Base-by-base conservation (phyloP, 495 filamentous ascomycete species). In the Neurospora tetraspora region DNA sequence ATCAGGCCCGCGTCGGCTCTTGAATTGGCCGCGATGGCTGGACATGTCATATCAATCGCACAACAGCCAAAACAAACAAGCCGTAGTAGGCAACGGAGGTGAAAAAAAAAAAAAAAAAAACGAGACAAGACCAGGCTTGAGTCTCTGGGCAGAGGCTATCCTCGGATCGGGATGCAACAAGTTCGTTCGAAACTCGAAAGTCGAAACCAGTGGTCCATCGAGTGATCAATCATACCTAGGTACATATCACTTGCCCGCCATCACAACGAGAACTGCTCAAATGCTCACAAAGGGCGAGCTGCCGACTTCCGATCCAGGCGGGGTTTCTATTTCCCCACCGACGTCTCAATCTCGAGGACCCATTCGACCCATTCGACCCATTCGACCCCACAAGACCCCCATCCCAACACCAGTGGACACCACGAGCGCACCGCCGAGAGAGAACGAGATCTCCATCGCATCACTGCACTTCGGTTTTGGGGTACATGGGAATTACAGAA, bases 1-100 rank as follows among this genome's bases (percentile, higher is more conserved):
- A 77, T 75, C 71, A 72, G 43, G 71, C 39, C 73, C 76, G 70
- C 47, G 70, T 61, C 73, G 73, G 75, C 75, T 70, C 68, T 61
- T 70, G 45, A 37, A 39, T 40, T 69, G 39, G 69, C 59, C 38
- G 59, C 69, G 23, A 61, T 61, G 53, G 53, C 53, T 61, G 53
- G 53, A 27, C 27, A 34, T 61, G 14, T 61, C 27, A 34, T 61
- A 18, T 61, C 53, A 31, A 61, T 61, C 53, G 27, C 53, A 61
- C 53, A 61, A 34, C 53, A 61, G 12, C 20, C 53, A 34, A 34
- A 9, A 61, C 53, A 61, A 61, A 31, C 53, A 61, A 31, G 53
- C 27, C 27, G 53, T 34, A 31, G 6, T 18, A 8, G 3, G 53
- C 6, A 61, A 61, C 23, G 53, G 53, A 61, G 23, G 53, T 31